These are phyloP conservation scores for Vickermania spadyakhi DNA, from an alignment of 208 protist species.

Conservation along the genomic window DNA sequence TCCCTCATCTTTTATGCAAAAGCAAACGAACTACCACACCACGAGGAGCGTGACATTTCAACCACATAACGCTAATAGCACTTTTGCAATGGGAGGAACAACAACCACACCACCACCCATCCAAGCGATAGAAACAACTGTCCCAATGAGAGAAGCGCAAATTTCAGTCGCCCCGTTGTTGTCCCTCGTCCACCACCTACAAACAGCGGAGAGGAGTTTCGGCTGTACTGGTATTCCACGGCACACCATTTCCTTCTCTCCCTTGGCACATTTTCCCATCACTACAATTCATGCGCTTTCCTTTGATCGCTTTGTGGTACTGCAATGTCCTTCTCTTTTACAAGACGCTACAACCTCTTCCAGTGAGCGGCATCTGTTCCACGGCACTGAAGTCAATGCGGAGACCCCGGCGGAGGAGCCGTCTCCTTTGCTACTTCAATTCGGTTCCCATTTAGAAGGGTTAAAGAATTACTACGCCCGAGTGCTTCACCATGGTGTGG, in stretches of 20 bases:
- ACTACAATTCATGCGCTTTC: background rate
- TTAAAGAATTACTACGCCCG: background rate
- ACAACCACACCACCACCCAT: too few species aligned
- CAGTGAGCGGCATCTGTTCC: background rate
- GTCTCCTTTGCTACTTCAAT: background rate
- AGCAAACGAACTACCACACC: too few species aligned
- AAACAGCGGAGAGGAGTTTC: too few species aligned
- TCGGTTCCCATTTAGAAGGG: background rate
- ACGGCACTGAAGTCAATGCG: background rate
- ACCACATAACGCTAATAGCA: too few species aligned
- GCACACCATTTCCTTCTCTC: slow-evolving; percentile 17
- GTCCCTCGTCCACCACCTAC: too few species aligned
- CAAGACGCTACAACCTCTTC: background rate
- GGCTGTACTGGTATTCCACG: too few species aligned
- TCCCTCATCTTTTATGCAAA: too few species aligned
- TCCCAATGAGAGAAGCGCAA: too few species aligned
- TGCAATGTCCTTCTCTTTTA: background rate
- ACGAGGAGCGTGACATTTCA: too few species aligned
- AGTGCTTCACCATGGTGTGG: background rate
- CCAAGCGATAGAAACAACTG: too few species aligned
- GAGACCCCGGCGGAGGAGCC: background rate
- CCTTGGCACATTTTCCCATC: background rate
- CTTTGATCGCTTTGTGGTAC: background rate
- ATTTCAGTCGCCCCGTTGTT: too few species aligned
- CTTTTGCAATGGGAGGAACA: too few species aligned